Conservation (phyloP, 1,284 basidiomycete species). For the Wallemia mellicola region DNA sequence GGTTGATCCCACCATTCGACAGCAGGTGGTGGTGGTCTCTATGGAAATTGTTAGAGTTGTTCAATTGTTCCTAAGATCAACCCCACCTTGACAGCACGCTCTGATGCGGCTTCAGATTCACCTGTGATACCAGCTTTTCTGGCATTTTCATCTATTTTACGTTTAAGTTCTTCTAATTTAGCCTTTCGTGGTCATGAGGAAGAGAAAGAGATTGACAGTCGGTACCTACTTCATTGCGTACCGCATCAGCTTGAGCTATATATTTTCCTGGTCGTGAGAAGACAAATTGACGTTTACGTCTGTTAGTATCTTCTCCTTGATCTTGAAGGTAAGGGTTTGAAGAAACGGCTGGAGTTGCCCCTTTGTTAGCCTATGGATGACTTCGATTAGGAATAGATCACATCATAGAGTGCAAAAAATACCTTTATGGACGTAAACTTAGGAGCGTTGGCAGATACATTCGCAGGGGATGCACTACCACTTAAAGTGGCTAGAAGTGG, state of each 20-base stretch:
- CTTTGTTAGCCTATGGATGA: conserved; percentile 29
- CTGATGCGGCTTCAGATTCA: conserved; percentile 52
- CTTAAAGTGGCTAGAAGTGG: conserved; percentile 41
- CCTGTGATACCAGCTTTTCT: conserved; percentile 73
- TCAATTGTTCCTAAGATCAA: conserved; percentile 2
- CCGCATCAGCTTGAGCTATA: conserved; percentile 46
- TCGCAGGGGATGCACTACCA: neutral
- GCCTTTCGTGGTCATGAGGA: conserved; percentile 12
- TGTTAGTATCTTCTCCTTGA: conserved; percentile 34
- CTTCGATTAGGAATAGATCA: conserved; percentile 50
- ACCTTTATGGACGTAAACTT: conserved; percentile 83
- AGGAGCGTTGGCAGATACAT: conserved; percentile 77
- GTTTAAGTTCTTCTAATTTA: conserved; percentile 69
- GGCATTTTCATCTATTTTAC: conserved; percentile 68
- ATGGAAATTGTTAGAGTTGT: conserved; percentile 2
- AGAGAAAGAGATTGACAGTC: neutral
- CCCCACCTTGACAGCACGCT: conserved; percentile 50
- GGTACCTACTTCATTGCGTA: conserved; percentile 32
- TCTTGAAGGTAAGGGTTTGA: conserved; percentile 26
- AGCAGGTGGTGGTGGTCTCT: conserved; percentile 58
- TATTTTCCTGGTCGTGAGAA: conserved; percentile 82
- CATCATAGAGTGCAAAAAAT: conserved; percentile 3
- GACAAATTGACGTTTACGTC: conserved; percentile 27
- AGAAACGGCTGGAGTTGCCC: conserved; percentile 34
- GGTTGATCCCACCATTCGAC: conserved; percentile 94